These are phyloP conservation scores for Ambrosiella xylebori DNA, from an alignment of 2,329 filamentous ascomycete genomes.

Conservation along the genomic window DNA sequence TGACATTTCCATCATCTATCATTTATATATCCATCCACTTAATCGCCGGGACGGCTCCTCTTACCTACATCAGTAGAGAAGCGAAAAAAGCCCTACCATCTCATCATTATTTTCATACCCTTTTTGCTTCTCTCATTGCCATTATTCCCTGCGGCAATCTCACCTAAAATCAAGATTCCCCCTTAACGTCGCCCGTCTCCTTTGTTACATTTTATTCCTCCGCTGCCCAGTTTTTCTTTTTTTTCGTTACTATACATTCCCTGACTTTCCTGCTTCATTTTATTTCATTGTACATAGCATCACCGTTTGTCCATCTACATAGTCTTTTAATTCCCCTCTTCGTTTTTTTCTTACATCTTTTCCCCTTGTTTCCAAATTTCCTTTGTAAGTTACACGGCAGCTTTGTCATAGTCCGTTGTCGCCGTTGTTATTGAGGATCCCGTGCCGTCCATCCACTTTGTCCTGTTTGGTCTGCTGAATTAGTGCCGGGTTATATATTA, in stretches of 20 bases:
- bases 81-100: no score
- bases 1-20: no score
- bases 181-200: not conserved
- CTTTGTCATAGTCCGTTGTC: no score
- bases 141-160: not conserved
- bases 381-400: not conserved
- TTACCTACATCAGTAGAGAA: no score
- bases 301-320: not conserved
- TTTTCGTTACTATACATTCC: not conserved
- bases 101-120: no score
- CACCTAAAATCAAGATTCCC: no score
- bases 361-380: not conserved
- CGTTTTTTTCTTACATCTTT: not conserved
- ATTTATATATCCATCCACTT: no score
- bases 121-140: not conserved
- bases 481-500: not conserved
- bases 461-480: no score
- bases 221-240: not conserved
- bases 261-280: not conserved
- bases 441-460: no score
- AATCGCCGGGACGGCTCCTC: no score
- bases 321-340: not conserved
- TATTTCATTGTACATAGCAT: conserved; percentile 2
- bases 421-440: no score
- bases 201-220: conserved; percentile 2